A percentile compares a stretch with the other conserved stretches of the same genome.
Conservation (phyloP, 1,139 yeast genomes). For the Diutina sp. region DNA sequence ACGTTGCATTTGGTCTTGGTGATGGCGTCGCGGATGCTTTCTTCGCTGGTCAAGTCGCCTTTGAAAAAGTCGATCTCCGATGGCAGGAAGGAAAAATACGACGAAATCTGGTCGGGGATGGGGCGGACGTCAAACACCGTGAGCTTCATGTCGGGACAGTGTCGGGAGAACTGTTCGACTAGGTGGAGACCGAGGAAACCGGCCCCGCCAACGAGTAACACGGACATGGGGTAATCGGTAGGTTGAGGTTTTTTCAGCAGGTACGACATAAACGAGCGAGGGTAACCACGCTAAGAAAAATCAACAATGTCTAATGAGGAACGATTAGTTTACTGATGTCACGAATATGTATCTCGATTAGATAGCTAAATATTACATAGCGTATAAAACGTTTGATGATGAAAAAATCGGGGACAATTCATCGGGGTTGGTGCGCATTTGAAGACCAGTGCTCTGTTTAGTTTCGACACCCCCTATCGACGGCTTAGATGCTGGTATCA, state of each 20-base stretch:
- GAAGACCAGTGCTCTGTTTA: background rate
- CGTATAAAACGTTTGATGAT: background rate
- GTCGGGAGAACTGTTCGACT: conserved; percentile 67
- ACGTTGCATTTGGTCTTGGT: conserved; percentile 50
- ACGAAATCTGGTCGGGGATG: conserved; percentile 56
- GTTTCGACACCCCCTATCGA: too few relatives aligned
- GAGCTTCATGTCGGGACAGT: conserved; percentile 57
- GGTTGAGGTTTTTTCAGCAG: background rate
- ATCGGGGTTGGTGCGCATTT: background rate
- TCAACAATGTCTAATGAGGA: too few relatives aligned
- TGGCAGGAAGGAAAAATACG: conserved; percentile 63
- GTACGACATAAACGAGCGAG: background rate
- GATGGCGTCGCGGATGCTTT: conserved; percentile 58
- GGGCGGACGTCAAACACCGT: conserved; percentile 90
- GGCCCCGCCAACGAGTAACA: conserved; percentile 82
- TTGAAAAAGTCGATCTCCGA: conserved; percentile 44
- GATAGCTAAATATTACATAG: background rate
- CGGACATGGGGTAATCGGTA: conserved; percentile 23
- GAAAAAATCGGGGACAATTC: background rate
- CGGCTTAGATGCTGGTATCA: background rate
- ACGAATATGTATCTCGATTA: background rate
- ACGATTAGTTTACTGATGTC: too few relatives aligned
- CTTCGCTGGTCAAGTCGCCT: conserved; percentile 75
- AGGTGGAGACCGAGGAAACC: conserved; percentile 92
- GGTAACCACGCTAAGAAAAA: background rate